A percentile compares a stretch with the other conserved stretches of the same genome.
Evolutionary conservation across 345 rosid species (phyloP).

Genomic region (Alliaria petiolata): DNA sequence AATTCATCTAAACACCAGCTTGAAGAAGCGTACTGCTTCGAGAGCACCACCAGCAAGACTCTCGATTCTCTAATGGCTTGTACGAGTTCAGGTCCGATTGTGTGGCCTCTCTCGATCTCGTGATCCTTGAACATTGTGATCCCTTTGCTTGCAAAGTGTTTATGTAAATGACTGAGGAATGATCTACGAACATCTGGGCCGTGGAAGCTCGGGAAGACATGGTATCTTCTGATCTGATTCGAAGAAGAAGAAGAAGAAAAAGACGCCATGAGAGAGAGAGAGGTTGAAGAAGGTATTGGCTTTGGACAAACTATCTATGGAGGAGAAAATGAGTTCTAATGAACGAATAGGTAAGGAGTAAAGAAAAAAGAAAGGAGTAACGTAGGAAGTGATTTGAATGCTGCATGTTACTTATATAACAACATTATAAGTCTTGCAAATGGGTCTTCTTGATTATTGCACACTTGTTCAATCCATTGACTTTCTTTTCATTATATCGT

Average conservation of each 20-base stretch:
- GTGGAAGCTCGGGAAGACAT: not conserved
- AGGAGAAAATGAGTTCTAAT: not conserved
- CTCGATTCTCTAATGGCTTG: not conserved
- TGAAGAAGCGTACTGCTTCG: not conserved
- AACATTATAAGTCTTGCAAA: not conserved
- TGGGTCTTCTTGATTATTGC: not conserved
- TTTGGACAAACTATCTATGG: not conserved
- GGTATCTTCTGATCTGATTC: not conserved
- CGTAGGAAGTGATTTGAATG: not conserved
- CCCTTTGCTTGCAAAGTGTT: not conserved
- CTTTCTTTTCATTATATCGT: not conserved
- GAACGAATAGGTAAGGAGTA: not conserved
- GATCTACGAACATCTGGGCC: not conserved
- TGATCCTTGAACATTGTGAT: not conserved
- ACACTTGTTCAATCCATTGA: not conserved
- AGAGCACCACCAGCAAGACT: not conserved
- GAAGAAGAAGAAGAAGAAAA: not conserved
- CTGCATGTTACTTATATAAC: not conserved
- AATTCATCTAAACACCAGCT: conserved; percentile 4
- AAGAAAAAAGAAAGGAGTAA: not conserved
- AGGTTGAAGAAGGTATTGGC: not conserved
- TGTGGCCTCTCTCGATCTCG: not conserved
- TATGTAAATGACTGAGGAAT: not conserved
- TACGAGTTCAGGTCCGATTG: not conserved
- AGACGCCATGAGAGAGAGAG: not conserved